These are phyloP conservation scores for Puccinia coronata DNA, from an alignment of 1,284 basidiomycete genomes.

Conservation along the genomic window DNA sequence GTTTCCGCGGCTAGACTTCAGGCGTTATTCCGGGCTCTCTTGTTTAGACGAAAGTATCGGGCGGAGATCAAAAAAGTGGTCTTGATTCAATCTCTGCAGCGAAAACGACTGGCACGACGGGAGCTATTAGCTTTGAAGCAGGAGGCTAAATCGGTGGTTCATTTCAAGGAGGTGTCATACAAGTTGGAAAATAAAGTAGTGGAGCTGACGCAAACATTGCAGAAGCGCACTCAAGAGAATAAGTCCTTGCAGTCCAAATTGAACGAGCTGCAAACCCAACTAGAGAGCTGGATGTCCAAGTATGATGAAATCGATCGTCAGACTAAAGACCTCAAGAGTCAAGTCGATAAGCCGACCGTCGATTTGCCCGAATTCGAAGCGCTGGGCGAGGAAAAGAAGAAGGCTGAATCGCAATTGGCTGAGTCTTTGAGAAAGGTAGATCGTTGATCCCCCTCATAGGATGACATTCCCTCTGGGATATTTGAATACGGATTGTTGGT, in stretches of 20 bases:
- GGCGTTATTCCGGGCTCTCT: constrained; percentile 83
- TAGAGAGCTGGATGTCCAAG: constrained; percentile 78
- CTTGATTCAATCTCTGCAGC: constrained; percentile 86
- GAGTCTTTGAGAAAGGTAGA: constrained; percentile 67
- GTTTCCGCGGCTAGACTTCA: constrained; percentile 77
- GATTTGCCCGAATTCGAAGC: constrained; percentile 76
- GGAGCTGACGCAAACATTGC: constrained; percentile 93
- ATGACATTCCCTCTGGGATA: background rate
- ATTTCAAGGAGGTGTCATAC: constrained; percentile 99
- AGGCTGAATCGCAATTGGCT: constrained; percentile 78
- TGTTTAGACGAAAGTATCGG: constrained; percentile 68
- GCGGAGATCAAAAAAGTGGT: constrained; percentile 74
- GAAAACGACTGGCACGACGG: constrained; percentile 81
- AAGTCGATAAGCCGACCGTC: constrained; percentile 72
- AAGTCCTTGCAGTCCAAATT: constrained; percentile 78
- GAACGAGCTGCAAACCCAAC: constrained; percentile 76
- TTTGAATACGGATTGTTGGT: background rate
- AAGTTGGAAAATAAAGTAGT: constrained; percentile 98
- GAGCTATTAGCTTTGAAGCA: constrained; percentile 79
- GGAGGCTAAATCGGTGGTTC: constrained; percentile 93
- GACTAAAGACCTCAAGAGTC: constrained; percentile 72
- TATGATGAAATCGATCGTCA: constrained; percentile 84
- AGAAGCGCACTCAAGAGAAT: constrained; percentile 87
- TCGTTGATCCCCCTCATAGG: background rate
- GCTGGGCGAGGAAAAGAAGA: constrained; percentile 73